phyloP scores from a whole-genome alignment of 1,284 basidiomycete genomes.

The Ustilago trichophora region DNA sequence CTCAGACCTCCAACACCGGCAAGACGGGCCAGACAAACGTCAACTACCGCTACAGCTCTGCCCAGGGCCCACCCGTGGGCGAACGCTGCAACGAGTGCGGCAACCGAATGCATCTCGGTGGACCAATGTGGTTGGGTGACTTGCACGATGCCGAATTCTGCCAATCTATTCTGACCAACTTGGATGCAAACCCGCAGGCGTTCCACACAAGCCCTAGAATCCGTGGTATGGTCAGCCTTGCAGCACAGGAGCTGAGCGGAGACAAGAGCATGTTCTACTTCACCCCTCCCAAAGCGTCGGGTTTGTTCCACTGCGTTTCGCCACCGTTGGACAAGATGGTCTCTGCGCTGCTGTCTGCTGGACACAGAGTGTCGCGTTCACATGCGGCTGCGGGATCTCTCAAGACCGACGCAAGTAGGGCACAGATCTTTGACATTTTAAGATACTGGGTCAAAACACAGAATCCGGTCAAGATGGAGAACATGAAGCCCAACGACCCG shows the following conservation, averaged over 20 bases:
- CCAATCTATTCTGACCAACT: constrained; percentile 77
- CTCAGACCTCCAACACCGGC: constrained; percentile 25
- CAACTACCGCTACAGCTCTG: constrained; percentile 73
- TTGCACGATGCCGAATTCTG: constrained; percentile 84
- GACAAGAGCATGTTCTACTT: constrained; percentile 82
- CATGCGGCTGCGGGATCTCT: constrained; percentile 88
- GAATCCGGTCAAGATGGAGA: constrained; percentile 79
- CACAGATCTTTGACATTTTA: constrained; percentile 82
- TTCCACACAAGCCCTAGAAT: constrained; percentile 87
- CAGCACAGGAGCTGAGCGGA: constrained; percentile 78
- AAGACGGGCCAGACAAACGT: constrained; percentile 47
- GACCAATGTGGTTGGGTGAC: constrained; percentile 94
- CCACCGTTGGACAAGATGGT: constrained; percentile 68
- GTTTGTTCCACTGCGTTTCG: constrained; percentile 77
- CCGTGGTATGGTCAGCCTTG: constrained; percentile 92
- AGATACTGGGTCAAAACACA: constrained; percentile 78
- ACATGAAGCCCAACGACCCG: constrained; percentile 72
- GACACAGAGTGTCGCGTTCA: constrained; percentile 84
- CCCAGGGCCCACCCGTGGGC: constrained; percentile 74
- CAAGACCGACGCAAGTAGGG: constrained; percentile 83
- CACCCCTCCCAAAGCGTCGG: constrained; percentile 81
- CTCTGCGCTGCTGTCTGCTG: constrained; percentile 86
- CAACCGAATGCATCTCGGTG: constrained; percentile 71
- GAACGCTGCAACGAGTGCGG: constrained; percentile 84
- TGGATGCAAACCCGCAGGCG: constrained; percentile 70